Percentiles rank a stretch among this genome's conserved stretches.
These are phyloP conservation scores for Striga hermonthica DNA, from an alignment of 305 asterid species.

Conservation along the genomic window DNA sequence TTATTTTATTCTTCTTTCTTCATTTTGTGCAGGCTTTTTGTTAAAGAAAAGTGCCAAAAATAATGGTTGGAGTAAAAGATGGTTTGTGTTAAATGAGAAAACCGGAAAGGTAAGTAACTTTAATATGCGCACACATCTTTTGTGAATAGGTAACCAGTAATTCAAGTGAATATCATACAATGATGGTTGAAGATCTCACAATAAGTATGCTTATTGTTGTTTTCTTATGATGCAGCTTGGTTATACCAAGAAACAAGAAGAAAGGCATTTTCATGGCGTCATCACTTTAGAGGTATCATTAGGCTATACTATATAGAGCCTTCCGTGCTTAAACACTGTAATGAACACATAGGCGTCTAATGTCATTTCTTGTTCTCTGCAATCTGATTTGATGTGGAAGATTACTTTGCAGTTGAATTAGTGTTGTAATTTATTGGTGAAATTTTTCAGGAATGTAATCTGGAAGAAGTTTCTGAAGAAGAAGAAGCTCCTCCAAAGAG, in stretches of 20 bases:
- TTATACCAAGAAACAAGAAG: conserved; percentile 95
- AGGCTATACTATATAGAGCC: conserved; percentile 17
- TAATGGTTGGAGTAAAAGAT: conserved; percentile 91
- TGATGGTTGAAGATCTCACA: not conserved
- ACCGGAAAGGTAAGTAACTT: conserved; percentile 77
- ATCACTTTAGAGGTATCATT: conserved; percentile 75
- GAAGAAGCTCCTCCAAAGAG: conserved; percentile 81
- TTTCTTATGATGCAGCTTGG: conserved; percentile 67
- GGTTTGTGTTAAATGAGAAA: conserved; percentile 96
- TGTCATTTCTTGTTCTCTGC: not conserved
- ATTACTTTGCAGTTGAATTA: conserved; percentile 8
- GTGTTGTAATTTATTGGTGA: conserved; percentile 29
- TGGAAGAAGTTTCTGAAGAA: conserved; percentile 79
- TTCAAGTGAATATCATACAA: no score
- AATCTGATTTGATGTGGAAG: conserved; percentile 17
- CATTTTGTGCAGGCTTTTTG: conserved; percentile 58
- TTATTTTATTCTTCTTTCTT: not conserved
- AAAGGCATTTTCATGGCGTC: conserved; percentile 87
- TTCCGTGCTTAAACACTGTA: conserved; percentile 1
- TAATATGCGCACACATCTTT: conserved; percentile 9
- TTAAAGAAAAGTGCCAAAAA: conserved; percentile 85
- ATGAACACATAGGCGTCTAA: not conserved
- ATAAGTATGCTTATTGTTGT: not conserved
- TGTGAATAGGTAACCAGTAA: not conserved
- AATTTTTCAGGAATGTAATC: conserved; percentile 74